Conservation (phyloP, 2,329 filamentous ascomycete genomes). For the Cordyceps fumosorosea region DNA sequence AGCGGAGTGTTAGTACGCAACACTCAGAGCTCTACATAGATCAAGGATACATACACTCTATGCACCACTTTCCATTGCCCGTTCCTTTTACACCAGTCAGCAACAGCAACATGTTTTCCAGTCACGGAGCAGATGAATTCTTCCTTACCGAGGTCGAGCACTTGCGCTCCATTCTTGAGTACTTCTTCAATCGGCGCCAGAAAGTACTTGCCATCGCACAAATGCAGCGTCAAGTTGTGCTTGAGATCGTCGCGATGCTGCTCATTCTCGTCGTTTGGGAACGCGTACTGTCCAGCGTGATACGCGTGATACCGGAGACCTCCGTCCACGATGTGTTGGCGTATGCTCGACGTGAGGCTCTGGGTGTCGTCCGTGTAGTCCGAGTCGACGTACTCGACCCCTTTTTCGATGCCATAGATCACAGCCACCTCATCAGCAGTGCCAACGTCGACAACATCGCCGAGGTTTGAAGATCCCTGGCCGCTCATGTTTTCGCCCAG, state of each 20-base stretch:
- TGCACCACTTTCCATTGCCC: slow-evolving; percentile 46
- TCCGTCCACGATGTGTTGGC: slow-evolving; percentile 36
- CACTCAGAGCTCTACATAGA: background rate
- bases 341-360: slow-evolving; percentile 37
- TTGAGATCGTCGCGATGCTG: slow-evolving; percentile 37
- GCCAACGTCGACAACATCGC: slow-evolving; percentile 23
- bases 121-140: background rate
- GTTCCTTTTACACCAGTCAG: slow-evolving; percentile 14
- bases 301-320: slow-evolving; percentile 35
- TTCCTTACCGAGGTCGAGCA: slow-evolving; percentile 41
- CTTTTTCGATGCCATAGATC: slow-evolving; percentile 28
- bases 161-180: slow-evolving; percentile 31
- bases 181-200: slow-evolving; percentile 36
- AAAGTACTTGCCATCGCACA: slow-evolving; percentile 35
- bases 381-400: slow-evolving; percentile 19
- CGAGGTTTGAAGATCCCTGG: background rate
- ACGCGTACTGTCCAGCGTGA: slow-evolving; percentile 35
- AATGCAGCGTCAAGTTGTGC: slow-evolving; percentile 32
- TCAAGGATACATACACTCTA: slow-evolving; percentile 36
- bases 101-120: slow-evolving; percentile 1
- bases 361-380: slow-evolving; percentile 28
- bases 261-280: slow-evolving; percentile 38
- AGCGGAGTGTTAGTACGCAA: background rate
- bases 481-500: background rate
- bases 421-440: slow-evolving; percentile 23